Percentiles rank a stretch among this genome's conserved stretches.
phyloP scores from a whole-genome alignment of 2,329 filamentous ascomycete species.

The Didymella keratinophila region DNA sequence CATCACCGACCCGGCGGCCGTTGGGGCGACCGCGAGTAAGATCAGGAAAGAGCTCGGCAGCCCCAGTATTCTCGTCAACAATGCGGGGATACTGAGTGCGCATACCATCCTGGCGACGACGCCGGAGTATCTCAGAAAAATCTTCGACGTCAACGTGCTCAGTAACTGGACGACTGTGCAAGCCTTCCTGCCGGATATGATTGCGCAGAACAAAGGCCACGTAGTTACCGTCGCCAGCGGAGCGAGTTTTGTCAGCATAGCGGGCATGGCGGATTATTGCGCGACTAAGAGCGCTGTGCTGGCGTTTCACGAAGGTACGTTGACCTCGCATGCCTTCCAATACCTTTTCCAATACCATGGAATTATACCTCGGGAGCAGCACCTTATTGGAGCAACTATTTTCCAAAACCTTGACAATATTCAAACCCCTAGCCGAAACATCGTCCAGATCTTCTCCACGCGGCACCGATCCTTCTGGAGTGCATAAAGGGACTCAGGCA shows the following conservation, averaged over 20 bases:
- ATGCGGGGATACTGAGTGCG: constrained; percentile 43
- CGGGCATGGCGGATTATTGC: constrained; percentile 62
- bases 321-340: too few species aligned
- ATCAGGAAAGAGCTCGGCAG: constrained; percentile 35
- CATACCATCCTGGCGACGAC: constrained; percentile 46
- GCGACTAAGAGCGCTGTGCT: constrained; percentile 61
- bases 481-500: too few species aligned
- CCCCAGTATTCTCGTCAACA: constrained; percentile 49
- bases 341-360: too few species aligned
- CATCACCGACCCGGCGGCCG: constrained; percentile 40
- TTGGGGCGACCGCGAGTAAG: constrained; percentile 35
- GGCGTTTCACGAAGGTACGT: constrained; percentile 60
- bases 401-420: too few species aligned
- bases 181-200: constrained; percentile 50
- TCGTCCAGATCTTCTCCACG: too few species aligned
- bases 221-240: constrained; percentile 64
- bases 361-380: too few species aligned
- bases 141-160: constrained; percentile 50
- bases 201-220: constrained; percentile 56
- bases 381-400: too few species aligned
- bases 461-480: too few species aligned
- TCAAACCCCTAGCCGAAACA: too few species aligned
- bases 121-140: constrained; percentile 42
- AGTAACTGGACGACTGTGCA: constrained; percentile 47
- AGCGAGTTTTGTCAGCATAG: constrained; percentile 58